Conservation (phyloP, 75 land plant genomes). For the Azolla pinnata region DNA sequence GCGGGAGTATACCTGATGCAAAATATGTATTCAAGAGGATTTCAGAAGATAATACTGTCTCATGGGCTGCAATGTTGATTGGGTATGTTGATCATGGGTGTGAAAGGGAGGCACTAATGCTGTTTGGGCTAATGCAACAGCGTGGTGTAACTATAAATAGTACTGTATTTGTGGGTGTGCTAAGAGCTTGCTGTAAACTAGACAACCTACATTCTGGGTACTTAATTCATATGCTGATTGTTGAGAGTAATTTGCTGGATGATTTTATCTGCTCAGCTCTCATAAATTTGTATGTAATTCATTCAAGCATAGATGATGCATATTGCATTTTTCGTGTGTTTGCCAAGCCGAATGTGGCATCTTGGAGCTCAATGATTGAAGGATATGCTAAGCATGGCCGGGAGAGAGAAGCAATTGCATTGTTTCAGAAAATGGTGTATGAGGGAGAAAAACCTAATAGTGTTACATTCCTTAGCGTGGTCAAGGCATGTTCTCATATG, state of each 20-base stretch:
- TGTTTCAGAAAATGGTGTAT: background rate
- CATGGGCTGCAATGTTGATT: conserved; percentile 1
- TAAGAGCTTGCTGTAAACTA: conserved; percentile 18
- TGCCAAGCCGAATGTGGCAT: conserved; percentile 1
- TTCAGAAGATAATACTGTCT: background rate
- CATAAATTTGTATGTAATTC: no score
- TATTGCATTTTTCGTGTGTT: background rate
- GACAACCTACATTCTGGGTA: no score
- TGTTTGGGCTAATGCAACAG: conserved; percentile 5
- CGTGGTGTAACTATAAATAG: background rate
- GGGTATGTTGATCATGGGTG: background rate
- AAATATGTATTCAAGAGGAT: background rate
- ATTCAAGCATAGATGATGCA: conserved; percentile 10
- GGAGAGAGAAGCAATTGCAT: background rate
- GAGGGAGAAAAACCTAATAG: conserved; percentile 1
- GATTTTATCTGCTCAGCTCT: no score
- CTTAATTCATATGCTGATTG: no score
- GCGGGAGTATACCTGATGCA: background rate
- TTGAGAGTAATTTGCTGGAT: no score
- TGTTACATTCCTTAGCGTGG: conserved; percentile 11
- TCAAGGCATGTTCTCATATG: conserved; percentile 18
- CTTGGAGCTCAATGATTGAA: conserved; percentile 7
- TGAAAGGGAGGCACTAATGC: background rate
- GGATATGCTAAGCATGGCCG: background rate
- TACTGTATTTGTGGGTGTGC: conserved; percentile 2